phyloP scores from a whole-genome alignment of 2,329 filamentous ascomycete species.

The Exserohilum rostratum region DNA sequence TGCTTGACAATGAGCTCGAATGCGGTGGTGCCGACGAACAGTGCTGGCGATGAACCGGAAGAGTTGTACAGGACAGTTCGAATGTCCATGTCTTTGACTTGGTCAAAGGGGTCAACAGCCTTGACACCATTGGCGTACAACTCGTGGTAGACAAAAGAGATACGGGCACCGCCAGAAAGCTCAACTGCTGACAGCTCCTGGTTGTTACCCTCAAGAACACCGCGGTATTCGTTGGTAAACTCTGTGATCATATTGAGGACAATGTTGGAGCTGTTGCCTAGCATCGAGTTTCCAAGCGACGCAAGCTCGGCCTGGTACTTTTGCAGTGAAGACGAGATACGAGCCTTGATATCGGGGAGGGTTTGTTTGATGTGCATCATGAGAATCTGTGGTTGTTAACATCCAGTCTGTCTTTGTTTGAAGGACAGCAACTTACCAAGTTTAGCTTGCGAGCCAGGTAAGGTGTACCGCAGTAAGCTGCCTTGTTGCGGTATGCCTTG shows the following conservation, averaged over 20 bases:
- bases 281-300: conserved; percentile 87
- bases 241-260: conserved; percentile 98
- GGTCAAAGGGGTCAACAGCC: conserved; percentile 95
- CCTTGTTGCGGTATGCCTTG: conserved; percentile 98
- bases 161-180: conserved; percentile 94
- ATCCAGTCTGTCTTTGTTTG: background rate
- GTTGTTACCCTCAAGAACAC: conserved; percentile 94
- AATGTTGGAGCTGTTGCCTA: conserved; percentile 95
- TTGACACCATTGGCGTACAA: conserved; percentile 97
- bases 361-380: conserved; percentile 99
- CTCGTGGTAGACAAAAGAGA: conserved; percentile 99
- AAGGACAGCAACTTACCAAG: conserved; percentile 59
- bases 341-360: conserved; percentile 95
- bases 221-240: conserved; percentile 97
- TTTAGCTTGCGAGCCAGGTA: conserved; percentile 97
- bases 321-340: conserved; percentile 89
- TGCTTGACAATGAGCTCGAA: conserved; percentile 99
- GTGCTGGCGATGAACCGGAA: conserved; percentile 93
- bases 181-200: conserved; percentile 93
- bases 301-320: conserved; percentile 87
- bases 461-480: conserved; percentile 95
- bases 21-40: conserved; percentile 97
- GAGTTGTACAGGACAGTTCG: conserved; percentile 98
- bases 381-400: conserved; percentile 67
- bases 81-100: conserved; percentile 97